These are phyloP conservation scores for Trichoderma harzianum DNA, from an alignment of 2,329 filamentous ascomycete species.

Conservation along the genomic window DNA sequence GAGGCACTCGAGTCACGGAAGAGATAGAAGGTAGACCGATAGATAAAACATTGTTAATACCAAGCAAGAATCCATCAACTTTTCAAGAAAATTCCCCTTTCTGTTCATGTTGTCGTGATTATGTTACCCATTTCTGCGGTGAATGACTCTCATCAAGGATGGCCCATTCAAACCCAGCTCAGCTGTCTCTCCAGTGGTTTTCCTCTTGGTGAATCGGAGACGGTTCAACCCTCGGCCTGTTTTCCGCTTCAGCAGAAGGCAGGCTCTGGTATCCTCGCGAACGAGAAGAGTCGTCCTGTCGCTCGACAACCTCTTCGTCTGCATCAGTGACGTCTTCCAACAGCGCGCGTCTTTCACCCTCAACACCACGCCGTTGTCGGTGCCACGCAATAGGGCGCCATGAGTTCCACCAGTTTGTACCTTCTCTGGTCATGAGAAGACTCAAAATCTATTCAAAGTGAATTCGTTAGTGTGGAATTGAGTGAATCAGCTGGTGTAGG, in stretches of 20 bases:
- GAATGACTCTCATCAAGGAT: background rate
- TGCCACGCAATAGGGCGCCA: constrained; percentile 24
- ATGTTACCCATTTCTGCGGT: background rate
- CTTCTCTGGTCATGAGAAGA: constrained; percentile 31
- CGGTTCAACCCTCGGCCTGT: constrained; percentile 28
- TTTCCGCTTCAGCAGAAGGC: constrained; percentile 13
- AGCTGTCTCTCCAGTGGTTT: constrained; percentile 27
- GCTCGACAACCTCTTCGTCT: constrained; percentile 23
- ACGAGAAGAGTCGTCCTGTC: constrained; percentile 16
- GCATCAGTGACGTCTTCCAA: constrained; percentile 32
- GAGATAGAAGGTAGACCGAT: constrained; percentile 19
- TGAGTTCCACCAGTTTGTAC: constrained; percentile 31
- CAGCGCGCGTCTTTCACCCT: constrained; percentile 26
- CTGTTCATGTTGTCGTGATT: too few species aligned
- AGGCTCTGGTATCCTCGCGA: constrained; percentile 23
- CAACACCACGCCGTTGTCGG: background rate
- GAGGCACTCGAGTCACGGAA: constrained; percentile 47
- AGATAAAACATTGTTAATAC: constrained; percentile 1
- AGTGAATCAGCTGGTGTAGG: background rate
- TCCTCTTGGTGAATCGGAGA: constrained; percentile 24
- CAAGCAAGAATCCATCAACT: background rate
- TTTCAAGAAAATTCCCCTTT: background rate
- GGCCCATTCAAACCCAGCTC: background rate
- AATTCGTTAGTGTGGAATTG: background rate
- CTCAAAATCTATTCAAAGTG: constrained; percentile 28